Base-by-base conservation (phyloP, 306 rosid species). In the Trichosanthes cucumerina region DNA sequence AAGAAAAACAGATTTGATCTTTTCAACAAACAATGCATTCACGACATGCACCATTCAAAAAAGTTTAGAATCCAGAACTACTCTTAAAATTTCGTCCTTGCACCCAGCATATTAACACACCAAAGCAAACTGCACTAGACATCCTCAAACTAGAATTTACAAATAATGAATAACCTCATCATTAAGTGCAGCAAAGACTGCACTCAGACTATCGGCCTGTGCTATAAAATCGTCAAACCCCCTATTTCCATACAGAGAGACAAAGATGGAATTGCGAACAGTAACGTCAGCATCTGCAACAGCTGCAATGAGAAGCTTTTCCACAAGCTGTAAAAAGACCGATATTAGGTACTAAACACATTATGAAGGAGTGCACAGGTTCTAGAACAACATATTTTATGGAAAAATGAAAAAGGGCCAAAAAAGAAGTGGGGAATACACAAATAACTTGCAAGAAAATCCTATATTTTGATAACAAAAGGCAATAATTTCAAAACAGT, bases 221-320 rank as follows among this genome's bases (percentile, higher is more conserved):
- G 96, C 99, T 86, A 95, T 87, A 82, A 92, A 95, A 83, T 95
- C 97, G 80, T 95, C 97, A 86, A 95, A 95, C 46, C 99, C 93
- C 80, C 90, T 89, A 83, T 95, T 91, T 75, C 90, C 97, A 84
- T 89, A 91, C 73, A 92, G 88, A 83, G 96, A 90, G 78, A 89
- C 88, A 79, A 95, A 95, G 78, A 95, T 89, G 80, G 99, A 95
- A 79, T 90, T 93, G 68, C 99, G 97, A 82, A 95, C 99, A 15
- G 88, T 86, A 74, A 95, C 96, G 79, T 95, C 99, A 79, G 97
- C 97, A 86, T 92, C 99, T 44, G 96, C 97, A 83, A 95, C 99
- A 78, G 99, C 99, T 56, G 93, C 96, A 76, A 89, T 91, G 77
- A 95, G 97, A 81, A 95, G 99, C 88, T 90, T 95, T 86, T 92